Evolutionary conservation across 805 yeast genomes (phyloP).

Genomic region (Yamadazyma insecticola): DNA sequence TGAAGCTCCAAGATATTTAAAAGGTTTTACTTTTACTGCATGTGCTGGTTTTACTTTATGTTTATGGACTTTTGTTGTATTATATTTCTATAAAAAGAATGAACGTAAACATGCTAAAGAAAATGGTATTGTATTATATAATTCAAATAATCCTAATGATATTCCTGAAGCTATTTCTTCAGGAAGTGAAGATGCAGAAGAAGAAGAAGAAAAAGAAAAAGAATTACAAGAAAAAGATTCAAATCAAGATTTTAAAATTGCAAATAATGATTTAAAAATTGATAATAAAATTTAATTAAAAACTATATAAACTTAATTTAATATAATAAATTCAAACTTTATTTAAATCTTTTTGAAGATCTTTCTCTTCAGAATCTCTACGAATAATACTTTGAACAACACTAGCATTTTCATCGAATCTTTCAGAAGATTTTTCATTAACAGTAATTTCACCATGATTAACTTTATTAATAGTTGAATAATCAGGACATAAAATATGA

Average conservation of each 20-base stretch:
- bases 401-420: too few species aligned
- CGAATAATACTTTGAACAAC: too few species aligned
- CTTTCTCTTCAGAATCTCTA: too few species aligned
- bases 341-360: too few species aligned
- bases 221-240: too few species aligned
- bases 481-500: conserved; percentile 48
- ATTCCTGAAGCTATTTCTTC: conserved; percentile 8
- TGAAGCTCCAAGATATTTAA: conserved; percentile 52
- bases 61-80: conserved; percentile 47
- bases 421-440: too few species aligned
- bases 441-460: conserved; percentile 17
- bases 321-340: too few species aligned
- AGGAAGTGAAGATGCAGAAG: neutral
- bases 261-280: too few species aligned
- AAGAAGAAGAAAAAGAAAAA: conserved; percentile 2
- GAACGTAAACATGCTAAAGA: conserved; percentile 28
- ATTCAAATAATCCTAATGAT: conserved; percentile 14
- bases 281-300: too few species aligned
- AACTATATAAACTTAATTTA: too few species aligned
- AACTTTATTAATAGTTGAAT: conserved; percentile 35
- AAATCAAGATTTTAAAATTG: too few species aligned
- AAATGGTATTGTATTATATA: conserved; percentile 32
- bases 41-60: conserved; percentile 41
- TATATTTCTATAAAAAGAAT: conserved; percentile 39
- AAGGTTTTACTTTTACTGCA: conserved; percentile 52